Evolutionary conservation across 2,329 filamentous ascomycete genomes (phyloP).

Genomic region (Polytolypa hystricis): DNA sequence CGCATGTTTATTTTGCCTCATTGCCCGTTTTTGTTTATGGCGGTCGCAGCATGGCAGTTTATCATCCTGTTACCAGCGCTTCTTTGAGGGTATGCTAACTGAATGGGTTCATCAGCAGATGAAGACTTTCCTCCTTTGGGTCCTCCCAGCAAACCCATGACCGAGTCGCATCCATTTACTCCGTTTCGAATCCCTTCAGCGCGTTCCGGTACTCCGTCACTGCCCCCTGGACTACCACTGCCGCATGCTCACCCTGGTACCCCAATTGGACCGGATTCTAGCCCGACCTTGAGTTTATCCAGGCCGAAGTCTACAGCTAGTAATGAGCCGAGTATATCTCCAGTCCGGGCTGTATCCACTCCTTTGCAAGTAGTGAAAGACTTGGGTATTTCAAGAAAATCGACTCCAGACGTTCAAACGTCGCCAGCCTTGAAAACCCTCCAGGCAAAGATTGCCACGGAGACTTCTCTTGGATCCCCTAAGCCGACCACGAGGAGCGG

Average conservation of each 20-base stretch:
- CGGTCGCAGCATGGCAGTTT: conserved; percentile 7
- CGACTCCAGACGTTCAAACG: conserved; percentile 19
- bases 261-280: conserved; percentile 22
- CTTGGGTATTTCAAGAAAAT: conserved; percentile 14
- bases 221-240: conserved; percentile 32
- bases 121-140: conserved; percentile 38
- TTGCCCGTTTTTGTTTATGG: conserved; percentile 12
- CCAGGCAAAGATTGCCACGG: conserved; percentile 22
- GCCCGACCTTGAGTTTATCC: too few relatives aligned
- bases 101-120: conserved; percentile 23
- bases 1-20: conserved; percentile 12
- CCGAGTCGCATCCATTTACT: too few relatives aligned
- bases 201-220: conserved; percentile 28
- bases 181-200: conserved; percentile 17
- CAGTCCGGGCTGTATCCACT: conserved; percentile 22
- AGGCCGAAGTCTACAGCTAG: too few relatives aligned
- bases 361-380: conserved; percentile 20
- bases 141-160: conserved; percentile 23
- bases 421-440: conserved; percentile 15
- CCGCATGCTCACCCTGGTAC: conserved; percentile 30
- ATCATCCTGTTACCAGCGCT: conserved; percentile 1
- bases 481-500: conserved; percentile 21
- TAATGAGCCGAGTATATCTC: too few relatives aligned
- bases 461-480: conserved; percentile 33
- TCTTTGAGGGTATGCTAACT: conserved; percentile 18